Percentiles rank a stretch among this genome's conserved stretches.
Evolutionary conservation across 176 grass and related monocot species (phyloP).

Genomic region (Ensete ventricosum): DNA sequence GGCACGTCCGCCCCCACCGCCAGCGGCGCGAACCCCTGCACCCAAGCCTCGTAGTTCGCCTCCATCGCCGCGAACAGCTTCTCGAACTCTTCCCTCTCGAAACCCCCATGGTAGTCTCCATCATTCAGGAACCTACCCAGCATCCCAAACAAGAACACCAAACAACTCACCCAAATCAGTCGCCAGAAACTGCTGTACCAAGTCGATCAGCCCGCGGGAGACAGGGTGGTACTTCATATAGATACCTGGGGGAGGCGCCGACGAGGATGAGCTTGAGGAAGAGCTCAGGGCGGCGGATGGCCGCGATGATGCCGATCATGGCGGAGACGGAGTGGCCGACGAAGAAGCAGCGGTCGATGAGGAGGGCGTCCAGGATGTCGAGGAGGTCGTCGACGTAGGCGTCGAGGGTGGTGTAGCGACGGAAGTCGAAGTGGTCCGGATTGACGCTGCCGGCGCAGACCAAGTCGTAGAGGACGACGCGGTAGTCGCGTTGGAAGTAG

Average conservation of each 20-base stretch:
- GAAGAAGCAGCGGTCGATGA: constrained; percentile 65
- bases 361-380: constrained; percentile 61
- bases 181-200: not conserved
- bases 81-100: constrained; percentile 72
- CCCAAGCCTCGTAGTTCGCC: constrained; percentile 86
- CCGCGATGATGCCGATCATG: constrained; percentile 91
- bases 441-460: constrained; percentile 93
- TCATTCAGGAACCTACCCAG: constrained; percentile 75
- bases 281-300: constrained; percentile 77
- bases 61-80: constrained; percentile 78
- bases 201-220: too few species aligned
- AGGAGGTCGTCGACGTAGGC: constrained; percentile 91
- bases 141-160: not conserved
- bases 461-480: constrained; percentile 88
- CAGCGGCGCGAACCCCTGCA: constrained; percentile 78
- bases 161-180: not conserved
- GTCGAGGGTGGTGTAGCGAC: constrained; percentile 69
- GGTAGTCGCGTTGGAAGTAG: constrained; percentile 68
- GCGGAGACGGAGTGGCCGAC: constrained; percentile 92
- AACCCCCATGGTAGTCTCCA: constrained; percentile 74
- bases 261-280: constrained; percentile 88
- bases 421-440: constrained; percentile 95
- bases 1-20: constrained; percentile 90
- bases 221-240: not conserved
- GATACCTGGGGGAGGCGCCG: constrained; percentile 71